phyloP scores from a whole-genome alignment of 441 rosid genomes.

The Jatropha podagrica region DNA sequence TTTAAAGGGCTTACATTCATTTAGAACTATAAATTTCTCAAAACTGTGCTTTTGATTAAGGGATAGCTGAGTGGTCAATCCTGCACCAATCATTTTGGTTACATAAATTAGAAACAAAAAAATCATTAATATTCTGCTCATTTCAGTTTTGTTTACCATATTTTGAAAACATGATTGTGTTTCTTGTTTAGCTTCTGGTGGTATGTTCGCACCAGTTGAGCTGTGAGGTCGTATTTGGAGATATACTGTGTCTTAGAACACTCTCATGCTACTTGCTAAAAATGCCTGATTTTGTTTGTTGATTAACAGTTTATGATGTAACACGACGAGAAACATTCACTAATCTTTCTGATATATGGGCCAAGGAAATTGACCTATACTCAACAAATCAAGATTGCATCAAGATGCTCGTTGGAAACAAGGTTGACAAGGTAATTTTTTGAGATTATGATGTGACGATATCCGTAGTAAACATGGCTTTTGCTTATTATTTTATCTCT shows the following conservation, averaged over 20 bases:
- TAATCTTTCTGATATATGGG: slow-evolving; percentile 53
- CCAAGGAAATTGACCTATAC: slow-evolving; percentile 51
- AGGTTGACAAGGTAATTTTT: slow-evolving; percentile 46
- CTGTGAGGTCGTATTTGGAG: not conserved
- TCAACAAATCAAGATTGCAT: slow-evolving; percentile 56
- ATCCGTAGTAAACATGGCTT: slow-evolving; percentile 54
- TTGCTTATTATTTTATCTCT: too few relatives aligned
- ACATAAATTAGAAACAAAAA: too few relatives aligned
- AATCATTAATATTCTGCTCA: too few relatives aligned
- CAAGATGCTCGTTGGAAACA: slow-evolving; percentile 63
- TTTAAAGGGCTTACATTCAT: too few relatives aligned
- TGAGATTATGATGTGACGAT: slow-evolving; percentile 44
- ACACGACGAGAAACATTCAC: slow-evolving; percentile 53
- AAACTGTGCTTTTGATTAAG: too few relatives aligned
- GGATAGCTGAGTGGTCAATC: too few relatives aligned
- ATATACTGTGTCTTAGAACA: not conserved
- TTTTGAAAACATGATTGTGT: too few relatives aligned
- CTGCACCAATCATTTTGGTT: too few relatives aligned
- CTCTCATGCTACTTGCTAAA: not conserved
- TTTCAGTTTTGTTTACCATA: too few relatives aligned
- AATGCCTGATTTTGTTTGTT: not conserved
- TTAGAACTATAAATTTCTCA: too few relatives aligned
- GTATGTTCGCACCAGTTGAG: not conserved
- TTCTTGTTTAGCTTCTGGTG: not conserved
- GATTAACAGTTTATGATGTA: slow-evolving; percentile 41